Conservation (phyloP, 208 protist species). For the Phytomonas sp. region DNA sequence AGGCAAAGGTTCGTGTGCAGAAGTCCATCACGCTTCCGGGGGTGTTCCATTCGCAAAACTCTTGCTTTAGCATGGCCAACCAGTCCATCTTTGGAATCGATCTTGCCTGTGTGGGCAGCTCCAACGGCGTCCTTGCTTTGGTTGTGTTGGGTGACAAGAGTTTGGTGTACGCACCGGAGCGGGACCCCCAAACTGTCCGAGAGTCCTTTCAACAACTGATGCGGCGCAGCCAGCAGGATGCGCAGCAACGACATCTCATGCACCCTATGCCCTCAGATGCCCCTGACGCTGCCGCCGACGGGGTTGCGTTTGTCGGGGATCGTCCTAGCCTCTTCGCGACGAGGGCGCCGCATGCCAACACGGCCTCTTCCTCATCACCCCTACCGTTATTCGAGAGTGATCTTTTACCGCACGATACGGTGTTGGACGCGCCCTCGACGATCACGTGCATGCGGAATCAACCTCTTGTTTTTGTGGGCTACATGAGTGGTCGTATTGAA, state of each 20-base stretch:
- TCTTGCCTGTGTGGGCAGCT: slow-evolving; percentile 53
- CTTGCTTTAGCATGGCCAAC: slow-evolving; percentile 72
- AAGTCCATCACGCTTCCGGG: slow-evolving; percentile 38
- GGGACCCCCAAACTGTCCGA: slow-evolving; percentile 26
- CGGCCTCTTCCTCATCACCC: not conserved
- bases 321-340: not conserved
- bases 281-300: not conserved
- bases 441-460: slow-evolving; percentile 82
- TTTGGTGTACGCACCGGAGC: slow-evolving; percentile 35
- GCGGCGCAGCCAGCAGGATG: slow-evolving; percentile 3
- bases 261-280: not conserved
- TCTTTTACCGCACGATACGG: not conserved
- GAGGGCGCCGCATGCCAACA: not conserved
- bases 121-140: slow-evolving; percentile 45
- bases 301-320: not conserved
- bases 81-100: slow-evolving; percentile 52
- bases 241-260: slow-evolving; percentile 6
- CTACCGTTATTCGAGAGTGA: not conserved
- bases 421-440: slow-evolving; percentile 34
- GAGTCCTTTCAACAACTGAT: slow-evolving; percentile 16
- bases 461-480: slow-evolving; percentile 74
- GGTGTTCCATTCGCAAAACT: slow-evolving; percentile 35
- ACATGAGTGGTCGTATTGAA: slow-evolving; percentile 47
- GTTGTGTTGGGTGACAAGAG: slow-evolving; percentile 28
- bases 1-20: slow-evolving; percentile 31